phyloP scores from a whole-genome alignment of 108 stramenopile species.

The Aurantiochytrium sp. region DNA sequence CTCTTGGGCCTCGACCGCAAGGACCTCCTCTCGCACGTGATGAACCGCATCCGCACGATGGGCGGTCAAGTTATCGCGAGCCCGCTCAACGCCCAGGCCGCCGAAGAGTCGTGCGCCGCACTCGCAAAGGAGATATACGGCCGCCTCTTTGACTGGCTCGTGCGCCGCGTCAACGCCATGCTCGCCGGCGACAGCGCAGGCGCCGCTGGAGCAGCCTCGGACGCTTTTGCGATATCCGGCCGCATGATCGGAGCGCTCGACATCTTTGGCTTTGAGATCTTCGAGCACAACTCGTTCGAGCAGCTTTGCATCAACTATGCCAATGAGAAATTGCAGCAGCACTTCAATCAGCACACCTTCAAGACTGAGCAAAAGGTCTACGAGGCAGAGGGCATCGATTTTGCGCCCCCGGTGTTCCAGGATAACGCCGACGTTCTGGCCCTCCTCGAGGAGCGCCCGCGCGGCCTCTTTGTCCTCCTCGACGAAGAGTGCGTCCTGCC shows the following conservation, averaged over 20 bases:
- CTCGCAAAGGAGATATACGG: constrained; percentile 46
- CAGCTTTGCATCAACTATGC: constrained; percentile 93
- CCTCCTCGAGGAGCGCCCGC: constrained; percentile 64
- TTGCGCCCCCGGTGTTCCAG: constrained; percentile 69
- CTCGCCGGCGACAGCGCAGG: constrained; percentile 47
- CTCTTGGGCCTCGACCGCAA: background rate
- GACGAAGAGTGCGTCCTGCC: constrained; percentile 46
- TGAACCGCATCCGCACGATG: background rate
- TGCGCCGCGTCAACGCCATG: constrained; percentile 46
- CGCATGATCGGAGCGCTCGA: constrained; percentile 82
- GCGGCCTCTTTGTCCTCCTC: constrained; percentile 43
- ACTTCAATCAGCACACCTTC: constrained; percentile 43
- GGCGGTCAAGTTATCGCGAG: background rate
- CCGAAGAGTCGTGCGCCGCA: constrained; percentile 33
- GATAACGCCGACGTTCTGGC: constrained; percentile 76
- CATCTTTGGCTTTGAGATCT: constrained; percentile 95
- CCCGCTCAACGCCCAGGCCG: background rate
- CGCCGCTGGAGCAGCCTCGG: no score
- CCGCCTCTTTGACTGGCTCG: constrained; percentile 49
- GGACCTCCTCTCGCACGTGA: background rate
- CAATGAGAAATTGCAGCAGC: constrained; percentile 89
- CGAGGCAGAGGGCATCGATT: constrained; percentile 76
- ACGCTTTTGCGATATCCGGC: background rate
- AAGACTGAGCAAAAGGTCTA: constrained; percentile 63
- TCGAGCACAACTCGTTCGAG: constrained; percentile 75